These are phyloP conservation scores for Candida saitoana DNA, from an alignment of 805 yeast species.

Conservation along the genomic window DNA sequence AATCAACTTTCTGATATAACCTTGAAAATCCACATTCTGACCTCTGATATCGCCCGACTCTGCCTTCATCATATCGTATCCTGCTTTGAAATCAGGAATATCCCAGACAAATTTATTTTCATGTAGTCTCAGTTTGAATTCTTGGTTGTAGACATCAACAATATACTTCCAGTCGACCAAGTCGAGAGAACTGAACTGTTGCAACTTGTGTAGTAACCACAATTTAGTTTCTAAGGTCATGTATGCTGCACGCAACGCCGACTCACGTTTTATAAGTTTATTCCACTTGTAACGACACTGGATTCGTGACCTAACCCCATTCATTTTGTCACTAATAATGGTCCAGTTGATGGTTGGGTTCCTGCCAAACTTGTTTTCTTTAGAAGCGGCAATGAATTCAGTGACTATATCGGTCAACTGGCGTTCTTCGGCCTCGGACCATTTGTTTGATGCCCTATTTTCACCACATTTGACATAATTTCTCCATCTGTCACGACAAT, in stretches of 20 bases:
- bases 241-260: conserved; percentile 24
- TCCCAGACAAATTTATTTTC: conserved; percentile 39
- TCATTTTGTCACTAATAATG: conserved; percentile 81
- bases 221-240: conserved; percentile 32
- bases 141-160: conserved; percentile 23
- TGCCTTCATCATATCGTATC: conserved; percentile 57
- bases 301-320: conserved; percentile 82
- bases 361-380: conserved; percentile 9
- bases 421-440: conserved; percentile 74
- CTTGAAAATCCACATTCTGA: neutral
- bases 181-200: conserved; percentile 22
- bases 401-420: conserved; percentile 37
- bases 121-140: conserved; percentile 4
- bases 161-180: conserved; percentile 35
- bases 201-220: conserved; percentile 35
- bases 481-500: conserved; percentile 95
- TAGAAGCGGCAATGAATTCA: conserved; percentile 15
- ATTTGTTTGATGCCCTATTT: conserved; percentile 68
- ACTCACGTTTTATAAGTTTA: conserved; percentile 63
- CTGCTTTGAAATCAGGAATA: conserved; percentile 56
- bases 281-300: conserved; percentile 97
- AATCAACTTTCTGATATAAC: neutral
- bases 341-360: conserved; percentile 78
- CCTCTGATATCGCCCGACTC: conserved; percentile 13
- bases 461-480: conserved; percentile 91